Percentiles rank a stretch among this genome's conserved stretches.
These are phyloP conservation scores for Epichloe sp. DNA, from an alignment of 2,329 filamentous ascomycete species.

Conservation along the genomic window DNA sequence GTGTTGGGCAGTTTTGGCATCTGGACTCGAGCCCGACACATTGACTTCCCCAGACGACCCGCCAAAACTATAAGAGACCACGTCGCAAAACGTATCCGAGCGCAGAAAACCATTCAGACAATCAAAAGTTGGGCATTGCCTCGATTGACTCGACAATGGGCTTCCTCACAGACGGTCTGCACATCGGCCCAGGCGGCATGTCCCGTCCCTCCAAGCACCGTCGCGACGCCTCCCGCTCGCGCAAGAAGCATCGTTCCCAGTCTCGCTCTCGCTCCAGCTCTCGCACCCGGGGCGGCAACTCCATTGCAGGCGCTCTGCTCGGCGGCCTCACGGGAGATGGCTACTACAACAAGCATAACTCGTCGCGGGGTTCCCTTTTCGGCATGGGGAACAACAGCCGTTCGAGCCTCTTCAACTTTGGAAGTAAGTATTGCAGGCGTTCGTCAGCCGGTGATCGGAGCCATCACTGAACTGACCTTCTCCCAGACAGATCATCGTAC, in stretches of 20 bases:
- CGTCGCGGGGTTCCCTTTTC: slow-evolving; percentile 33
- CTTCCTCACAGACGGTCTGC: slow-evolving; percentile 20
- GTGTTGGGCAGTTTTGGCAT: not conserved
- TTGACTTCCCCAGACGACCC: too few relatives aligned
- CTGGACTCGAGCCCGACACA: not conserved
- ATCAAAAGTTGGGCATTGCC: too few relatives aligned
- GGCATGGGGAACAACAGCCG: slow-evolving; percentile 30
- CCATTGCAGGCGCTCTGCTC: slow-evolving; percentile 20
- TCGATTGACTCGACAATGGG: slow-evolving; percentile 11
- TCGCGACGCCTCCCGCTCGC: slow-evolving; percentile 17
- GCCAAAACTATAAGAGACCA: too few relatives aligned
- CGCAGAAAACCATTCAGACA: too few relatives aligned
- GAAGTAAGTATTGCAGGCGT: slow-evolving; percentile 7
- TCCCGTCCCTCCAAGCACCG: slow-evolving; percentile 15
- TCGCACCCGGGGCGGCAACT: slow-evolving; percentile 19
- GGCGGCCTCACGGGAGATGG: slow-evolving; percentile 16
- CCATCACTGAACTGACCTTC: not conserved
- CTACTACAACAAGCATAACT: slow-evolving; percentile 26
- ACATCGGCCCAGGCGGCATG: slow-evolving; percentile 12
- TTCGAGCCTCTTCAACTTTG: slow-evolving; percentile 32
- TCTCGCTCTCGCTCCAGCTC: slow-evolving; percentile 26
- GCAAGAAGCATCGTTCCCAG: slow-evolving; percentile 20
- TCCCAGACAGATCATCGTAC: slow-evolving; percentile 43
- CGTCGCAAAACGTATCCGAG: too few relatives aligned
- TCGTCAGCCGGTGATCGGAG: too few relatives aligned